These are phyloP conservation scores for Amanita phalloides DNA, from an alignment of 768 basidiomycete genomes.

Conservation along the genomic window DNA sequence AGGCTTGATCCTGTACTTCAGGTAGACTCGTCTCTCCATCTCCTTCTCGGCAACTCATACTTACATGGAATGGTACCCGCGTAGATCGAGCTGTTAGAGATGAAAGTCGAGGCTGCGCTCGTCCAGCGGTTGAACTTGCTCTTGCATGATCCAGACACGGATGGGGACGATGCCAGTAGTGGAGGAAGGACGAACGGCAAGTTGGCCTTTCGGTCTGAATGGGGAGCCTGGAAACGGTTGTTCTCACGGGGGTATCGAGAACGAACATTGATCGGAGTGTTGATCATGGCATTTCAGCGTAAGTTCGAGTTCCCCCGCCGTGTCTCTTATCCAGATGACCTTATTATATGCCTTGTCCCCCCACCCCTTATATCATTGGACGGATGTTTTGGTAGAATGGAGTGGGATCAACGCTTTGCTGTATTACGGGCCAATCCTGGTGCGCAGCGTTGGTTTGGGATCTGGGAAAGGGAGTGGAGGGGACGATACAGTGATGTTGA, in stretches of 20 bases:
- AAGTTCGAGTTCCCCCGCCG: slow-evolving; percentile 12
- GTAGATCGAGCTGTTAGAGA: slow-evolving; percentile 67
- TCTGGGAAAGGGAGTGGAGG: slow-evolving; percentile 16
- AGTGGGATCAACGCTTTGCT: slow-evolving; percentile 78
- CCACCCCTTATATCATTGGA: no score
- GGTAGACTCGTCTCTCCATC: background rate
- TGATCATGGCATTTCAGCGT: slow-evolving; percentile 84
- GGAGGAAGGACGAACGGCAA: slow-evolving; percentile 13
- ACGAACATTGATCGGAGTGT: slow-evolving; percentile 58
- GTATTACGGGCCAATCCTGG: slow-evolving; percentile 72
- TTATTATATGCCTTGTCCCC: no score
- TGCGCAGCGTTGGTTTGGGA: slow-evolving; percentile 50
- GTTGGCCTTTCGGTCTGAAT: slow-evolving; percentile 20
- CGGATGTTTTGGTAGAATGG: no score
- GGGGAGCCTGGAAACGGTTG: slow-evolving; percentile 43
- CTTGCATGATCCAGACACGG: slow-evolving; percentile 3
- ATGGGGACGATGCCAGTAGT: background rate
- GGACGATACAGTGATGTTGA: slow-evolving; percentile 38
- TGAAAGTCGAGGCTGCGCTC: slow-evolving; percentile 55
- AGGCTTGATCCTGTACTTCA: slow-evolving; percentile 2
- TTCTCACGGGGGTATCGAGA: slow-evolving; percentile 42
- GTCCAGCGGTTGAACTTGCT: slow-evolving; percentile 22
- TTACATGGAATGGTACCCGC: background rate
- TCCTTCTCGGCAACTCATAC: background rate
- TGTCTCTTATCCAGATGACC: no score